Conservation (phyloP, 176 grass and related monocot species). For the Raddia distichophylla region DNA sequence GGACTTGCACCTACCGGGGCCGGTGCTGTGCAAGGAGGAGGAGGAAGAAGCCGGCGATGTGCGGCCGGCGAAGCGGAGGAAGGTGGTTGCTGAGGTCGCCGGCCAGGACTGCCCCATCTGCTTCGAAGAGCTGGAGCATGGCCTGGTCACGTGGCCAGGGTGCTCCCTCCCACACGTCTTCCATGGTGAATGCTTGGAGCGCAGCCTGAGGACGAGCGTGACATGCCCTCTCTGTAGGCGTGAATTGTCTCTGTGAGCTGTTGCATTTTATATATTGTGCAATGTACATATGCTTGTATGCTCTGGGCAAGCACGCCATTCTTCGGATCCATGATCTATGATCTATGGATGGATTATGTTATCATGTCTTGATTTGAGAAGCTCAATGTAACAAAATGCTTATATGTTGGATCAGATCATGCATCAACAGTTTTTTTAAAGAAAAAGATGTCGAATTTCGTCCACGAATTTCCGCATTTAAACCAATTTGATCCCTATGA, state of each 20-base stretch:
- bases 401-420: neutral
- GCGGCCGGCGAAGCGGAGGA: constrained; percentile 15
- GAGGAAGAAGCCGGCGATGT: neutral
- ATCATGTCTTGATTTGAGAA: neutral
- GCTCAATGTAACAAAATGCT: neutral
- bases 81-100: neutral
- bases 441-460: too few relatives aligned
- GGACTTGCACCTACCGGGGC: constrained; percentile 34
- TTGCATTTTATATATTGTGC: neutral
- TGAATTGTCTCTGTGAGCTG: neutral
- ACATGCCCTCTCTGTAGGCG: neutral
- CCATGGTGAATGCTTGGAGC: constrained; percentile 38
- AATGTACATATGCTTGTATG: neutral
- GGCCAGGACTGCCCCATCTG: constrained; percentile 32
- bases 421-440: neutral
- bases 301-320: neutral
- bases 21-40: neutral
- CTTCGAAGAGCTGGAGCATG: constrained; percentile 1
- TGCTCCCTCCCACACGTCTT: constrained; percentile 35
- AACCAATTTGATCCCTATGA: too few relatives aligned
- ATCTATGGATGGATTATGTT: neutral
- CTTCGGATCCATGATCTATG: neutral
- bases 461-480: too few relatives aligned
- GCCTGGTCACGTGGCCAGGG: constrained; percentile 30
- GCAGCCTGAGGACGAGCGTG: neutral